These are phyloP conservation scores for Fusarium circinatum DNA, from an alignment of 2,329 filamentous ascomycete genomes.

Conservation along the genomic window DNA sequence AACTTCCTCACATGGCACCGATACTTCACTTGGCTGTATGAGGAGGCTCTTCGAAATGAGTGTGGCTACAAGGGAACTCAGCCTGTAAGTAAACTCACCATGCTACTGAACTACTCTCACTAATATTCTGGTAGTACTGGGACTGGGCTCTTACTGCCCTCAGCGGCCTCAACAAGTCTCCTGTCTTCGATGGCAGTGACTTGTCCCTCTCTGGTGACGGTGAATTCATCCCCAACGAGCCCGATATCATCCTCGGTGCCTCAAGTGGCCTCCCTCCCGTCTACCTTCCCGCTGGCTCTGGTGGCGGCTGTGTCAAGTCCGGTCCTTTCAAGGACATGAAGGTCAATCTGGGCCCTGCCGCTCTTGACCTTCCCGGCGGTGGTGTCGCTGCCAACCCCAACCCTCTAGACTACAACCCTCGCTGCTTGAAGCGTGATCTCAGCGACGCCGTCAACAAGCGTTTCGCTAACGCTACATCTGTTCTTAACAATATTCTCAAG, in stretches of 20 bases:
- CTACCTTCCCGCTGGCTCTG: constrained; percentile 57
- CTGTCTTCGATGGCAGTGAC: constrained; percentile 61
- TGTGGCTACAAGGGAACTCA: constrained; percentile 53
- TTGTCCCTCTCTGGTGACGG: constrained; percentile 59
- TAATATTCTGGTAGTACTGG: constrained; percentile 53
- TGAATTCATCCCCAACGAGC: constrained; percentile 36
- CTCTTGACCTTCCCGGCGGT: constrained; percentile 44
- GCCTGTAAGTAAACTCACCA: constrained; percentile 42
- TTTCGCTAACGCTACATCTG: constrained; percentile 43
- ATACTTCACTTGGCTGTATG: constrained; percentile 48
- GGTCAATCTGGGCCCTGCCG: constrained; percentile 54
- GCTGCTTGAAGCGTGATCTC: constrained; percentile 54
- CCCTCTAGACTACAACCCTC: constrained; percentile 54
- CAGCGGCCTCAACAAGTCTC: constrained; percentile 51
- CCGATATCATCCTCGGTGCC: constrained; percentile 41
- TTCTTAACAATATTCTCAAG: constrained; percentile 52
- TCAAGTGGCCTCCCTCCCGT: constrained; percentile 41
- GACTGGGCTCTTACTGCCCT: constrained; percentile 56
- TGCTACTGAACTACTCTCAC: background rate
- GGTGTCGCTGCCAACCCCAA: constrained; percentile 29
- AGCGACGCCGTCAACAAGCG: constrained; percentile 39
- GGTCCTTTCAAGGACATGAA: constrained; percentile 60
- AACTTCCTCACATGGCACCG: constrained; percentile 48
- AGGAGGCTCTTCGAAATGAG: constrained; percentile 46
- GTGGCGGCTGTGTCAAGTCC: constrained; percentile 64